A percentile compares a stretch with the other conserved stretches of the same genome.
These are phyloP conservation scores for Haplosporangium sp. DNA, from an alignment of 371 early-diverging fungal species.

Conservation along the genomic window DNA sequence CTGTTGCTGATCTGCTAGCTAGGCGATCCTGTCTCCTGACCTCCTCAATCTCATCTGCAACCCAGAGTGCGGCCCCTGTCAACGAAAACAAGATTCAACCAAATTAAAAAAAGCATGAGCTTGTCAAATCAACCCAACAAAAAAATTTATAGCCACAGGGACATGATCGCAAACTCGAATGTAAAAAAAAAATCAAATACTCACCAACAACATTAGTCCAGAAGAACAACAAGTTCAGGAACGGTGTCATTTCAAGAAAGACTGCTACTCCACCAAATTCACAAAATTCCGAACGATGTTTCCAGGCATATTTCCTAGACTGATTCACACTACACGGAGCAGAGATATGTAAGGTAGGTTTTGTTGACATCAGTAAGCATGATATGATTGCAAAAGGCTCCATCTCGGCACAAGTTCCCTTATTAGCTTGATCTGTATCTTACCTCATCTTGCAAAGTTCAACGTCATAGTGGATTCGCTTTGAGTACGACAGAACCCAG, in stretches of 20 bases:
- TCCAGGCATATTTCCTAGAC: constrained; percentile 67
- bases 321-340: constrained; percentile 57
- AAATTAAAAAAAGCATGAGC: background rate
- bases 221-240: constrained; percentile 73
- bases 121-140: background rate
- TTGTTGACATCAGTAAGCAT: background rate
- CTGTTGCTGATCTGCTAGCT: constrained; percentile 24
- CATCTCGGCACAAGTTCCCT: background rate
- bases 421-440: background rate
- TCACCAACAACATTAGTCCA: constrained; percentile 75
- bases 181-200: background rate
- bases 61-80: constrained; percentile 74
- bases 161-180: background rate
- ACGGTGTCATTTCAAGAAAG: constrained; percentile 71
- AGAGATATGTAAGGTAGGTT: background rate
- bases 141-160: background rate
- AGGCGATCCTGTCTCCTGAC: constrained; percentile 50
- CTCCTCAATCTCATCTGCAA: constrained; percentile 71
- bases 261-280: constrained; percentile 72
- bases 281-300: constrained; percentile 61
- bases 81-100: background rate
- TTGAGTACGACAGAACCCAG: constrained; percentile 61
- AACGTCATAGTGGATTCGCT: constrained; percentile 72
- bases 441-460: constrained; percentile 64
- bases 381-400: background rate